phyloP scores from a whole-genome alignment of 108 stramenopile genomes.

The Cyclotella atomus region DNA sequence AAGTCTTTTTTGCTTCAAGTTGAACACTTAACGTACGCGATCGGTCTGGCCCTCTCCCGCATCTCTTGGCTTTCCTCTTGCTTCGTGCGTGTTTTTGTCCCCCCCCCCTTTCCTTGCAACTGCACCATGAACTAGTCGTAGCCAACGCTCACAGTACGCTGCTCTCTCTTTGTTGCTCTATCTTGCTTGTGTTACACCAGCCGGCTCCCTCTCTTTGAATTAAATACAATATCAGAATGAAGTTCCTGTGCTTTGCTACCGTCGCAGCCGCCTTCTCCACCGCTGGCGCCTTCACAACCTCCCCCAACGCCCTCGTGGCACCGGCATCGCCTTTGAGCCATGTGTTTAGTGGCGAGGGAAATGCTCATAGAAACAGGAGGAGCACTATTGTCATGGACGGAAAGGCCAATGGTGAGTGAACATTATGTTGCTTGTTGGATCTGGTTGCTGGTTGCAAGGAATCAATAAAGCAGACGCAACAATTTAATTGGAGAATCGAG shows the following conservation, averaged over 20 bases:
- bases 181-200: no score
- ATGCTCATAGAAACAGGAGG: constrained; percentile 68
- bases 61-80: no score
- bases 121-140: no score
- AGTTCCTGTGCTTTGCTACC: constrained; percentile 68
- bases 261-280: constrained; percentile 65
- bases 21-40: no score
- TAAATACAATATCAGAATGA: constrained; percentile 50
- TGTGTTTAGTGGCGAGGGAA: constrained; percentile 47
- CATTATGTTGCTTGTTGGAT: not conserved
- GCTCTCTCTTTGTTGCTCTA: no score
- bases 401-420: constrained; percentile 84
- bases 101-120: no score
- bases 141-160: no score
- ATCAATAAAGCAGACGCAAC: not conserved
- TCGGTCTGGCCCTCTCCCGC: no score
- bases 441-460: not conserved
- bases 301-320: constrained; percentile 42
- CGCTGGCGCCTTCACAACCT: constrained; percentile 61
- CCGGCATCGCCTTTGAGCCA: constrained; percentile 22
- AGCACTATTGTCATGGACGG: constrained; percentile 92
- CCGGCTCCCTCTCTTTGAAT: not conserved
- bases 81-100: no score
- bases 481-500: not conserved
- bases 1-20: no score